phyloP scores from a whole-genome alignment of 768 basidiomycete species.

The Boletales sp. region DNA sequence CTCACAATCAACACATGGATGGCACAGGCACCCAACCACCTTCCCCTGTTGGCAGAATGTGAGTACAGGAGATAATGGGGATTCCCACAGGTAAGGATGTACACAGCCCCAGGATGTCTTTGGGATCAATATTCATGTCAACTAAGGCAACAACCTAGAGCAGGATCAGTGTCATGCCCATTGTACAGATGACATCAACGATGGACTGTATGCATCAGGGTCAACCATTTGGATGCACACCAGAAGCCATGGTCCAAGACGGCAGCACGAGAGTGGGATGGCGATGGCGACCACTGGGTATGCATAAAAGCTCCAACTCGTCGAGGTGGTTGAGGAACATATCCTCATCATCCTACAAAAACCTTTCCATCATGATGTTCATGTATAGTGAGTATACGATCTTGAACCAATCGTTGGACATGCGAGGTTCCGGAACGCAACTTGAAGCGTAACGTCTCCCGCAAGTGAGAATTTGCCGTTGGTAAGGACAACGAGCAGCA shows the following conservation, averaged over 20 bases:
- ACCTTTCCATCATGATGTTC: slow-evolving; percentile 50
- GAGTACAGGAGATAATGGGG: slow-evolving; percentile 9
- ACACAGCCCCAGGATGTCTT: slow-evolving; percentile 87
- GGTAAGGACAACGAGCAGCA: slow-evolving; percentile 53
- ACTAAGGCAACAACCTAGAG: slow-evolving; percentile 56
- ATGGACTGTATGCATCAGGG: no score
- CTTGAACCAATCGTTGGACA: slow-evolving; percentile 53
- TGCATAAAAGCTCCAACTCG: slow-evolving; percentile 8
- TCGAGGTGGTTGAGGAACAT: slow-evolving; percentile 58
- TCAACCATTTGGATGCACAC: no score
- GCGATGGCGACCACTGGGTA: no score
- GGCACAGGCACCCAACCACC: slow-evolving; percentile 82
- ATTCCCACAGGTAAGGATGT: slow-evolving; percentile 31
- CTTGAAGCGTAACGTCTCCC: slow-evolving; percentile 45
- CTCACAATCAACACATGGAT: neutral
- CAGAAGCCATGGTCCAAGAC: no score
- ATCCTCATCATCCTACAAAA: slow-evolving; percentile 54
- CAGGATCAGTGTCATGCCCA: no score
- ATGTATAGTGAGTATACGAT: slow-evolving; percentile 63
- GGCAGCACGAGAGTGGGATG: no score
- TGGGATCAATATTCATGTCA: slow-evolving; percentile 58
- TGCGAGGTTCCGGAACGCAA: slow-evolving; percentile 55
- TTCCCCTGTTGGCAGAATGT: slow-evolving; percentile 50
- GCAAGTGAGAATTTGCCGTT: slow-evolving; percentile 56
- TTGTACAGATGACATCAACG: no score